Evolutionary conservation across 495 filamentous ascomycete genomes (phyloP).

Genomic region (Penicillium egyptiacum): DNA sequence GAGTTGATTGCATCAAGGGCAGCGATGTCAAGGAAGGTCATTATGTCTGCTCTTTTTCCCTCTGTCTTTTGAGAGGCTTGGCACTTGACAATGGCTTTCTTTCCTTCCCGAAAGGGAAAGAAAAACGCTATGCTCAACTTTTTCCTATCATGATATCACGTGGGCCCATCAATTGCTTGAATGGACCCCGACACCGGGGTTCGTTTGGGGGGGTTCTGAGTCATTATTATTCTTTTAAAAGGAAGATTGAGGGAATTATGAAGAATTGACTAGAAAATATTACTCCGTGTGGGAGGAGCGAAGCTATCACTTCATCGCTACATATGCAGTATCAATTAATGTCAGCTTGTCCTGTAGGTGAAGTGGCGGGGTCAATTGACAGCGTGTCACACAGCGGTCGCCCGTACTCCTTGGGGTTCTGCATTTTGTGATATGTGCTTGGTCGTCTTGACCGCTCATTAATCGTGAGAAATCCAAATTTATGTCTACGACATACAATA

Average conservation of each 20-base stretch:
- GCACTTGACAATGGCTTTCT: background rate
- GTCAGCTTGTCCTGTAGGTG: background rate
- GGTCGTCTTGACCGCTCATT: conserved; percentile 6
- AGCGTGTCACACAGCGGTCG: conserved; percentile 2
- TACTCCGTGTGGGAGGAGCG: too few relatives aligned
- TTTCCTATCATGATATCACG: conserved; percentile 5
- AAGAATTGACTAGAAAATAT: background rate
- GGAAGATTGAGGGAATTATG: background rate
- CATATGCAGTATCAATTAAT: too few relatives aligned
- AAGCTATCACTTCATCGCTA: too few relatives aligned
- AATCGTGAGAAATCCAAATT: background rate
- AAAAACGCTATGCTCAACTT: background rate
- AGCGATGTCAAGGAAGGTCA: conserved; percentile 7
- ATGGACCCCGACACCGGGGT: conserved; percentile 12
- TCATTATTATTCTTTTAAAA: background rate
- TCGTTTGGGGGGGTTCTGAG: background rate
- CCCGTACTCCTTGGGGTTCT: background rate
- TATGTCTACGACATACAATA: background rate
- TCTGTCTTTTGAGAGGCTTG: background rate
- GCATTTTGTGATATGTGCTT: background rate
- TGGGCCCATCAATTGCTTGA: conserved; percentile 11
- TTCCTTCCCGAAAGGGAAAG: background rate
- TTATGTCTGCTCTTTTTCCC: background rate
- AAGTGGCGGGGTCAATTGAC: conserved; percentile 9
- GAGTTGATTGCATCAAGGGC: conserved; percentile 13